Evolutionary conservation across 169 alveolate species (phyloP).

Genomic region (Plasmodium berghei): DNA sequence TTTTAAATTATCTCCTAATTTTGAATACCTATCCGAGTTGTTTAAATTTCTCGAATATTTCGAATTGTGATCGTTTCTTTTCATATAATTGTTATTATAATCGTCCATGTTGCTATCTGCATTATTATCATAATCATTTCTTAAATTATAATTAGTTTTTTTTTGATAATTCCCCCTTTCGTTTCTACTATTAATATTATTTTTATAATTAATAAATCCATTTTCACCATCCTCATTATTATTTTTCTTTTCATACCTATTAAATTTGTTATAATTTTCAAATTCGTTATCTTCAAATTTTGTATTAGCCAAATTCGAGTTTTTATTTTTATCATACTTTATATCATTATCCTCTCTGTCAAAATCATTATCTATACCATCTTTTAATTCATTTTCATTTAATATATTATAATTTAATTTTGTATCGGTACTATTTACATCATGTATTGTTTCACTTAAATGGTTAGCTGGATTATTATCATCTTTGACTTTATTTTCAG

Average conservation of each 20-base stretch:
- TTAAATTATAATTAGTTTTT: neutral
- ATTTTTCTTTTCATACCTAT: conserved; percentile 21
- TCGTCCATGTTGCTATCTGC: neutral
- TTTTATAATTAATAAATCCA: conserved; percentile 33
- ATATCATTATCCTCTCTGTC: neutral
- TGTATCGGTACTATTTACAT: neutral
- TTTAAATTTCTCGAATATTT: conserved; percentile 19
- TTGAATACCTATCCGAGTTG: conserved; percentile 32
- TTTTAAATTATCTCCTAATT: conserved; percentile 69
- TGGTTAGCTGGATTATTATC: neutral
- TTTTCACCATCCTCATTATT: conserved; percentile 21
- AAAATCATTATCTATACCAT: neutral
- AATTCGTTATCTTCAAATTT: neutral
- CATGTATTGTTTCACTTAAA: neutral
- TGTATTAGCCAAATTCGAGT: too few relatives aligned
- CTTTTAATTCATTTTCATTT: conserved; percentile 6
- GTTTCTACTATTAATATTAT: neutral
- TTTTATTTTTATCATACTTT: neutral
- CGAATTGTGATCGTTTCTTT: neutral
- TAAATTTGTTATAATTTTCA: conserved; percentile 16
- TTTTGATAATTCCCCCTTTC: conserved; percentile 8
- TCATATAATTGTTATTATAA: neutral
- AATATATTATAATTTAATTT: neutral
- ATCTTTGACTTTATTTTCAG: conserved; percentile 15
- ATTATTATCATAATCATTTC: neutral